Evolutionary conservation across 495 filamentous ascomycete species (phyloP).

Genomic region (Apodospora peruviana): DNA sequence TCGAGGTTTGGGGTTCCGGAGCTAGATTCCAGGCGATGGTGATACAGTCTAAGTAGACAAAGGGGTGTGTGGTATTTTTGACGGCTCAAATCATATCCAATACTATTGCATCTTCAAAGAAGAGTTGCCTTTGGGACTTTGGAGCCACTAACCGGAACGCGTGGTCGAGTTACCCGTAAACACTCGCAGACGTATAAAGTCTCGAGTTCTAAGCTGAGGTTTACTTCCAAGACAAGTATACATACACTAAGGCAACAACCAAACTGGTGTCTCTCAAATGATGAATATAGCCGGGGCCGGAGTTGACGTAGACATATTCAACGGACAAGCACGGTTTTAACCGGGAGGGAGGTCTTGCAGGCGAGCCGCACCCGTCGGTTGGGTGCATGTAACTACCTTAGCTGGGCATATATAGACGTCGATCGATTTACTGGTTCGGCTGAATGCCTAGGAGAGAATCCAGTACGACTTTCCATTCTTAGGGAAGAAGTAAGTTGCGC

Average conservation of each 20-base stretch:
- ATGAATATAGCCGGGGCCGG: not conserved
- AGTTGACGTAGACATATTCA: not conserved
- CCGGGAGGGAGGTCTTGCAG: not conserved
- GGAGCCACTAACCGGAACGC: no score
- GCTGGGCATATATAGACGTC: no score
- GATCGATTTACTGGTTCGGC: not conserved
- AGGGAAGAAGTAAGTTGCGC: not conserved
- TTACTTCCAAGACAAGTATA: not conserved
- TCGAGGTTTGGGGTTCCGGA: conserved; percentile 19
- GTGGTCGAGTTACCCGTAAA: no score
- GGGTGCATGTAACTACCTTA: not conserved
- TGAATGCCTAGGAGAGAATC: no score
- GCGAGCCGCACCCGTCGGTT: not conserved
- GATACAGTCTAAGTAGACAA: no score
- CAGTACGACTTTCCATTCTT: no score
- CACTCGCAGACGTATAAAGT: no score
- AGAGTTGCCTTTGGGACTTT: no score
- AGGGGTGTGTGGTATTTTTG: no score
- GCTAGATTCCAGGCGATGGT: not conserved
- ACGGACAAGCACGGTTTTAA: not conserved
- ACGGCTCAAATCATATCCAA: no score
- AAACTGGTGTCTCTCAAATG: not conserved
- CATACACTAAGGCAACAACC: not conserved
- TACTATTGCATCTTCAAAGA: no score
- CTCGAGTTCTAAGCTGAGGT: not conserved